phyloP scores from a whole-genome alignment of 768 basidiomycete species.

The Tylopilus sp. region DNA sequence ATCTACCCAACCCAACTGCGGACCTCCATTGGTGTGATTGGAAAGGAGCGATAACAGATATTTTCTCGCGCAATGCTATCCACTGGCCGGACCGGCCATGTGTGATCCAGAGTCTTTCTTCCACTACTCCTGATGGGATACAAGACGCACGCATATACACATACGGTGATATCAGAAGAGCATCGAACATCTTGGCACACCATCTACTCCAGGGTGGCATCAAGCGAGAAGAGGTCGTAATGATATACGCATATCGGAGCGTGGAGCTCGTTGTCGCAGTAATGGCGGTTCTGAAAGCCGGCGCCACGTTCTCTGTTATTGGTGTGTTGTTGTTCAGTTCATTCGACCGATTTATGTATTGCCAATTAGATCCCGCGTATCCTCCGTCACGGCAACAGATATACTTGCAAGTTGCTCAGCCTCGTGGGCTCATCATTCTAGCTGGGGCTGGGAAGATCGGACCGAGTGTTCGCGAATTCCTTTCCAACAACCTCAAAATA shows the following conservation, averaged over 20 bases:
- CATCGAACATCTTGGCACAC: slow-evolving; percentile 88
- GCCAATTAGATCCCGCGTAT: slow-evolving; percentile 83
- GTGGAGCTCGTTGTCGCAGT: slow-evolving; percentile 97
- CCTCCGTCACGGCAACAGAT: slow-evolving; percentile 89
- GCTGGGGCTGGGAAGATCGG: slow-evolving; percentile 84
- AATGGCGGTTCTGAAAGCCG: slow-evolving; percentile 94
- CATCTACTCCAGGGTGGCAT: slow-evolving; percentile 83
- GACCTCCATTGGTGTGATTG: slow-evolving; percentile 97
- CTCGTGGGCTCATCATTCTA: slow-evolving; percentile 86
- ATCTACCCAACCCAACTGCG: slow-evolving; percentile 78
- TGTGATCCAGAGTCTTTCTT: slow-evolving; percentile 74
- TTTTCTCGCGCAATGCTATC: slow-evolving; percentile 87
- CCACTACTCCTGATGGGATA: slow-evolving; percentile 31
- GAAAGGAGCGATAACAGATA: slow-evolving; percentile 94
- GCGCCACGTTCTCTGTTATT: slow-evolving; percentile 96
- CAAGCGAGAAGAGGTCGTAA: slow-evolving; percentile 92
- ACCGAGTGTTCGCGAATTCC: slow-evolving; percentile 79
- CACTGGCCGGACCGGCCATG: slow-evolving; percentile 80
- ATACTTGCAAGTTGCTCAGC: slow-evolving; percentile 90
- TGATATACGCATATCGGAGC: slow-evolving; percentile 95
- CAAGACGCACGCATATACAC: slow-evolving; percentile 64
- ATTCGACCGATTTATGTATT: background rate
- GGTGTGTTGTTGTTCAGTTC: slow-evolving; percentile 47
- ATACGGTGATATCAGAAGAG: slow-evolving; percentile 77
- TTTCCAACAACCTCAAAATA: slow-evolving; percentile 73